Evolutionary conservation across 2,329 filamentous ascomycete species (phyloP).

Genomic region (Claviceps sorghi): DNA sequence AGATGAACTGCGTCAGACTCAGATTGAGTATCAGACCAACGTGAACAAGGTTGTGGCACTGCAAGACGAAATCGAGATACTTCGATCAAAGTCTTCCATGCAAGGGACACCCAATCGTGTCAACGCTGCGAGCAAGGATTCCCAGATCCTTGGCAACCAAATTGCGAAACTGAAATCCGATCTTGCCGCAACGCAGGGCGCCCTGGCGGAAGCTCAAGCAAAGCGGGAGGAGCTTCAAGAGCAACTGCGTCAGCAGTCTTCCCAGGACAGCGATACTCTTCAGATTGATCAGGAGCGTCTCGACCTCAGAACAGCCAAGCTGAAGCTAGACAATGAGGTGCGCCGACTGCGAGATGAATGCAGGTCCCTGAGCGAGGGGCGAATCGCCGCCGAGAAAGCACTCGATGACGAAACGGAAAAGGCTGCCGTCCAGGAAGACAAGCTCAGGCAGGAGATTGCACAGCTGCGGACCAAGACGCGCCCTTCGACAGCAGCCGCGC

Average conservation of each 20-base stretch:
- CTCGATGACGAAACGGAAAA: conserved; percentile 53
- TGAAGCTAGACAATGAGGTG: conserved; percentile 53
- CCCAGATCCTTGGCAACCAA: conserved; percentile 48
- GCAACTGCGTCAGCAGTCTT: conserved; percentile 40
- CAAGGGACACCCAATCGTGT: conserved; percentile 25
- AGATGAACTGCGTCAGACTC: conserved; percentile 56
- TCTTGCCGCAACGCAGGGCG: conserved; percentile 41
- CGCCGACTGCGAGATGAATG: conserved; percentile 52
- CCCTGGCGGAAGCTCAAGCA: conserved; percentile 42
- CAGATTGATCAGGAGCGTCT: conserved; percentile 54
- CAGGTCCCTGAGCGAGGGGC: conserved; percentile 38
- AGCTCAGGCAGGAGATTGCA: conserved; percentile 39
- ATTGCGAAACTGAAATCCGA: conserved; percentile 45
- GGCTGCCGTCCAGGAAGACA: conserved; percentile 50
- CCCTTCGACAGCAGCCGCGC: conserved; percentile 29
- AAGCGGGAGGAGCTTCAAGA: conserved; percentile 53
- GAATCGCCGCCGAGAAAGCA: conserved; percentile 44
- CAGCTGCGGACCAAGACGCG: conserved; percentile 33
- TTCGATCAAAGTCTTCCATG: conserved; percentile 31
- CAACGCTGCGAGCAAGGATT: conserved; percentile 42
- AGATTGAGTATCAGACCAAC: conserved; percentile 46
- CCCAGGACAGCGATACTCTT: conserved; percentile 43
- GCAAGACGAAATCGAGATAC: conserved; percentile 62
- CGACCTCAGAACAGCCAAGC: conserved; percentile 51
- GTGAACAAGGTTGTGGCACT: conserved; percentile 51